A percentile compares a stretch with the other conserved stretches of the same genome.
These are phyloP conservation scores for Gossypium trilobum DNA, from an alignment of 441 rosid species.

Conservation along the genomic window DNA sequence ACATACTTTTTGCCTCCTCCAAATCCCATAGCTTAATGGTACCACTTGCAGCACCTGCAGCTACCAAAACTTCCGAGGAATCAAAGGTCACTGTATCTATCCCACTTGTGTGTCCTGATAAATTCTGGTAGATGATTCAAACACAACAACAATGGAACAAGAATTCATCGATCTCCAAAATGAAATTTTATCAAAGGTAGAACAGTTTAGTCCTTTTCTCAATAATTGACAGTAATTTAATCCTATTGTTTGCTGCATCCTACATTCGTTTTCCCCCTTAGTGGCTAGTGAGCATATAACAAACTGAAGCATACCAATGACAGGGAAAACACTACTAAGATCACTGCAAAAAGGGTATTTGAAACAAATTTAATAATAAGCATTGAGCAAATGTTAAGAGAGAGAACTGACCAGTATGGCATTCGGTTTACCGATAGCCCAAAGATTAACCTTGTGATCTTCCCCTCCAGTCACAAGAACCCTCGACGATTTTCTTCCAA, in stretches of 20 bases:
- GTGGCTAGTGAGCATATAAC: neutral
- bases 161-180: neutral
- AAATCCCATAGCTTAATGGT: slow-evolving; percentile 97
- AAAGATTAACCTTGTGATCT: slow-evolving; percentile 93
- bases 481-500: slow-evolving; percentile 93
- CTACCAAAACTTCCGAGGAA: slow-evolving; percentile 79
- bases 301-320: neutral
- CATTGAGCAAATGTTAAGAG: neutral
- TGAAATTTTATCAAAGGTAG: neutral
- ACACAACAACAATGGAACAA: neutral
- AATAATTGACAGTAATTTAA: neutral
- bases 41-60: slow-evolving; percentile 99
- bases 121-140: slow-evolving; percentile 41
- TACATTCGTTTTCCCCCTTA: neutral
- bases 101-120: slow-evolving; percentile 91
- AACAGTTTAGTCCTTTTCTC: neutral
- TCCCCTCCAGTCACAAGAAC: slow-evolving; percentile 93
- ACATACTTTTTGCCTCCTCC: slow-evolving; percentile 90
- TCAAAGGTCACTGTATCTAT: slow-evolving; percentile 93
- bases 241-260: neutral
- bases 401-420: slow-evolving; percentile 69
- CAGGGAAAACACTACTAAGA: neutral
- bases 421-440: slow-evolving; percentile 99
- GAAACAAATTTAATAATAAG: neutral
- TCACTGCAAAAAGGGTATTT: neutral